These are phyloP conservation scores for Trypanosomatidae sp. DNA, from an alignment of 208 protist genomes.

Conservation along the genomic window DNA sequence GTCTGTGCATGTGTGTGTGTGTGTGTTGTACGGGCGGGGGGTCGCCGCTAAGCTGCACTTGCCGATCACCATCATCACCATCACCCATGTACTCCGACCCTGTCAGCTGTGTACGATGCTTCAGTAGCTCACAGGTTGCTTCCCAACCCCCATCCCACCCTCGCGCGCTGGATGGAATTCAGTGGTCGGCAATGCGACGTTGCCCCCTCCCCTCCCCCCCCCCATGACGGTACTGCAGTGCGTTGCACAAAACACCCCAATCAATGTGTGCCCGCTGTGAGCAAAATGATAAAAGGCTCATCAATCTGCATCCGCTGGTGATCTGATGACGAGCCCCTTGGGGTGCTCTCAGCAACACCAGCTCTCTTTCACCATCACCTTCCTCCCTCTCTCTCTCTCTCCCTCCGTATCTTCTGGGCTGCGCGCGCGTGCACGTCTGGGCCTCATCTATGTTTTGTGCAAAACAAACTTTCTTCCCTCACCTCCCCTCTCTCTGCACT, in stretches of 20 bases:
- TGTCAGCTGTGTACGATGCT: background rate
- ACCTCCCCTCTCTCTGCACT: background rate
- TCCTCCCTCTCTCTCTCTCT: background rate
- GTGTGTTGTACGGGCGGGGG: background rate
- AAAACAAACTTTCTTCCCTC: background rate
- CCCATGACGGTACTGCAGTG: background rate
- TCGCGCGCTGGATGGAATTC: background rate
- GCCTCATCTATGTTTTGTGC: too few species aligned
- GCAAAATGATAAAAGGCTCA: background rate
- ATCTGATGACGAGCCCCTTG: background rate
- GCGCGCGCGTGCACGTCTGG: too few species aligned
- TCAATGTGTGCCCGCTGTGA: background rate
- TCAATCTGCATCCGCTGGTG: background rate
- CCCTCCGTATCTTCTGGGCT: background rate
- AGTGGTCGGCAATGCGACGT: background rate
- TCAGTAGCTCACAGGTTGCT: background rate
- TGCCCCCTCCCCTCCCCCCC: background rate
- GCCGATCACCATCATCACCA: background rate
- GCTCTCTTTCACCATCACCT: background rate
- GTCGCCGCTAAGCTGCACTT: background rate
- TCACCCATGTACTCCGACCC: background rate
- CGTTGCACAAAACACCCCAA: background rate
- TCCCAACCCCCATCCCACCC: background rate
- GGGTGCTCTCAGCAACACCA: background rate
- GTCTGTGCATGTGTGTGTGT: background rate